These are phyloP conservation scores for Pseudonectria foliicola DNA, from an alignment of 2,329 filamentous ascomycete genomes.

Conservation along the genomic window DNA sequence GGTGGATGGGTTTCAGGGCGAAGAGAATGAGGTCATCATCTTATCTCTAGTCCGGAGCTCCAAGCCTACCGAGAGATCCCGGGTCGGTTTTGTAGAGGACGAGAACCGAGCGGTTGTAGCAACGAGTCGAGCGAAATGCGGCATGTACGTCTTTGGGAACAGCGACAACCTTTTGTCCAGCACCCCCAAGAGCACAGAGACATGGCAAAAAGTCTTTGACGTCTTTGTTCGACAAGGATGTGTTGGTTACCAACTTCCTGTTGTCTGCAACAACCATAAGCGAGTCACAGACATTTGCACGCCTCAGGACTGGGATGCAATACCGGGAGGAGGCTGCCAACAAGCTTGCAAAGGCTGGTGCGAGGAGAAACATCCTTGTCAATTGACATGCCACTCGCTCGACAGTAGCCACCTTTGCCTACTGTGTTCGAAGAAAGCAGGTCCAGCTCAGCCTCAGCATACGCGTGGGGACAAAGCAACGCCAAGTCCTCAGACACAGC, in stretches of 20 bases:
- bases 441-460: too few relatives aligned
- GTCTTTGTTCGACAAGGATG: slow-evolving; percentile 33
- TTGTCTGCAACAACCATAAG: slow-evolving; percentile 56
- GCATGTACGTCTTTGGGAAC: slow-evolving; percentile 83
- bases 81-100: slow-evolving; percentile 67
- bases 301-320: slow-evolving; percentile 42
- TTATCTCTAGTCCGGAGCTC: slow-evolving; percentile 75
- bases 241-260: slow-evolving; percentile 40
- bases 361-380: slow-evolving; percentile 15
- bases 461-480: too few relatives aligned
- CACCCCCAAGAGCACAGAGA: slow-evolving; percentile 28
- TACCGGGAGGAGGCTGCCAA: slow-evolving; percentile 16
- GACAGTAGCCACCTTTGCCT: slow-evolving; percentile 24
- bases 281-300: slow-evolving; percentile 43
- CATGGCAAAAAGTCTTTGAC: slow-evolving; percentile 35
- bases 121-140: slow-evolving; percentile 63
- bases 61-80: slow-evolving; percentile 25
- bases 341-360: slow-evolving; percentile 12
- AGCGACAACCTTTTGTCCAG: slow-evolving; percentile 44
- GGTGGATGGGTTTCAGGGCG: slow-evolving; percentile 84
- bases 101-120: slow-evolving; percentile 52
- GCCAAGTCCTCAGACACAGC: too few relatives aligned
- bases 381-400: slow-evolving; percentile 11
- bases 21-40: slow-evolving; percentile 79
- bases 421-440: slow-evolving; percentile 5